These are phyloP conservation scores for Leucaena leucocephala DNA, from an alignment of 306 rosid genomes.

Conservation along the genomic window DNA sequence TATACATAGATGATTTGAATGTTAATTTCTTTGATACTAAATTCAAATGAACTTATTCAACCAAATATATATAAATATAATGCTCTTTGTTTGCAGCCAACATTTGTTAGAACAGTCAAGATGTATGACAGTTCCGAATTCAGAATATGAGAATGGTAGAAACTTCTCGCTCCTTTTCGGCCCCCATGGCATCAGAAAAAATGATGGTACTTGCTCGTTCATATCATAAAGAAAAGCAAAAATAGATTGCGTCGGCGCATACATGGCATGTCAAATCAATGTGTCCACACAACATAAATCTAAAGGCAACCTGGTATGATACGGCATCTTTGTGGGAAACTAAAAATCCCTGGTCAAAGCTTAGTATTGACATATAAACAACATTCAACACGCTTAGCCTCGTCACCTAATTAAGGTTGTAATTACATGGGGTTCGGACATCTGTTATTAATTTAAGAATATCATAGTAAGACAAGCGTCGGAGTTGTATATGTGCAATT, in stretches of 20 bases:
- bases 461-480: background rate
- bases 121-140: background rate
- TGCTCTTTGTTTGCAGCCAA: background rate
- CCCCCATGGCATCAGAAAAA: background rate
- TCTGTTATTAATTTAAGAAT: background rate
- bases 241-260: background rate
- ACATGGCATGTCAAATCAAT: background rate
- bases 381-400: slow-evolving; percentile 15
- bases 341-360: background rate
- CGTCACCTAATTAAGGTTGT: background rate
- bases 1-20: too few relatives aligned
- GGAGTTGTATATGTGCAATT: background rate
- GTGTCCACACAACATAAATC: background rate
- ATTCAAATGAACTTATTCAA: background rate
- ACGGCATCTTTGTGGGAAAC: background rate
- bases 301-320: background rate
- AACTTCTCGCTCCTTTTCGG: background rate
- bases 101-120: slow-evolving; percentile 7
- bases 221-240: background rate
- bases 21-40: background rate
- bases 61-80: background rate
- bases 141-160: background rate
- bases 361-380: background rate
- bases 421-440: background rate
- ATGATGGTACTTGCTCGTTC: background rate